Evolutionary conservation across 2,329 filamentous ascomycete genomes (phyloP).

Genomic region (Tolypocladium ovalisporum): DNA sequence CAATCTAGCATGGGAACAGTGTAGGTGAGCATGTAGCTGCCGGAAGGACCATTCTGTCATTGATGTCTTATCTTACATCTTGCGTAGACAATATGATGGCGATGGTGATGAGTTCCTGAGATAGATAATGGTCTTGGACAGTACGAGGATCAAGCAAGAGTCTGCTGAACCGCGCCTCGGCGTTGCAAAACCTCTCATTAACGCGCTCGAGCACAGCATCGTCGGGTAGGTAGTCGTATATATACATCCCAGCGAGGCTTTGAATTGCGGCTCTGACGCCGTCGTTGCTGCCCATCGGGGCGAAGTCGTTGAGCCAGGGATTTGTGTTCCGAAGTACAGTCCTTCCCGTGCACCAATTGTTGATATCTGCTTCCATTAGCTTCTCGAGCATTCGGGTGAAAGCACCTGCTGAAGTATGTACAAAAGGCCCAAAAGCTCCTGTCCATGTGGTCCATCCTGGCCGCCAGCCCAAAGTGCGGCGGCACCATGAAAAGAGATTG

Average conservation of each 20-base stretch:
- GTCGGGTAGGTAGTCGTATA: constrained; percentile 26
- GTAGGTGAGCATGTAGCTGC: too few species aligned
- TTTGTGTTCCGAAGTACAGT: constrained; percentile 26
- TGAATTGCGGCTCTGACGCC: constrained; percentile 26
- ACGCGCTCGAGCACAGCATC: constrained; percentile 18
- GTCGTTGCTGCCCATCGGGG: constrained; percentile 21
- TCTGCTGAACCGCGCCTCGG: constrained; percentile 17
- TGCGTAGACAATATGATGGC: constrained; percentile 26
- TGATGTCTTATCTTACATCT: constrained; percentile 28
- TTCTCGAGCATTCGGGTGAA: too few species aligned
- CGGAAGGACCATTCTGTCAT: too few species aligned
- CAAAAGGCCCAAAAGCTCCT: too few species aligned
- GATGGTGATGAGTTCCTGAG: constrained; percentile 25
- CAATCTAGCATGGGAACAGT: too few species aligned
- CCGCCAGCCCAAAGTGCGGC: too few species aligned
- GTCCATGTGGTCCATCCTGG: too few species aligned
- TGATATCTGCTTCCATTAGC: too few species aligned
- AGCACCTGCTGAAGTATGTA: too few species aligned
- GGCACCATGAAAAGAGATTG: too few species aligned
- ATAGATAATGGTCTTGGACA: constrained; percentile 8
- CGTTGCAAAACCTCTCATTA: constrained; percentile 19
- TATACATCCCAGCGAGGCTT: constrained; percentile 27
- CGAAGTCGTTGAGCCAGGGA: constrained; percentile 28
- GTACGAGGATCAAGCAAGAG: constrained; percentile 15
- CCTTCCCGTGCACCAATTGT: constrained; percentile 28